These are phyloP conservation scores for Fusarium illudens DNA, from an alignment of 2,329 filamentous ascomycete species.

Conservation along the genomic window DNA sequence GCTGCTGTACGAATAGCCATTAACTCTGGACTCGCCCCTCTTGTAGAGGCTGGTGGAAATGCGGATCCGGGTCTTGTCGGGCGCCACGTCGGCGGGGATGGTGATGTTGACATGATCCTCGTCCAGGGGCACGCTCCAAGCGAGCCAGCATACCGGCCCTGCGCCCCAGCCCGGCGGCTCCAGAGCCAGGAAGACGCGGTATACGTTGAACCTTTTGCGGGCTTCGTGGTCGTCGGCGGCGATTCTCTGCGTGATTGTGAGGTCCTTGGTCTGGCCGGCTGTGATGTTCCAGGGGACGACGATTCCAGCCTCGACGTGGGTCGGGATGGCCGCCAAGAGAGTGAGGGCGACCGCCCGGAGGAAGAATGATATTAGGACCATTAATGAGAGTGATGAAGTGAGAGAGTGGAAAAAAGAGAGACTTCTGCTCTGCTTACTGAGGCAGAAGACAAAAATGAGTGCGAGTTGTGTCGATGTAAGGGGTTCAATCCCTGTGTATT, in stretches of 20 bases:
- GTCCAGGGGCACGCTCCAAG: conserved; percentile 14
- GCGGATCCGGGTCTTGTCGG: conserved; percentile 21
- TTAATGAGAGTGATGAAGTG: conserved; percentile 5
- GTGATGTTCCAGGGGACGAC: conserved; percentile 35
- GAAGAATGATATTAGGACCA: conserved; percentile 23
- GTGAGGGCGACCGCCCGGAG: conserved; percentile 15
- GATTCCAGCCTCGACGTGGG: conserved; percentile 14
- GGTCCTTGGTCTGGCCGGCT: conserved; percentile 11
- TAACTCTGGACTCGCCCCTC: conserved; percentile 16
- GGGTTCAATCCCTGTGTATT: neutral
- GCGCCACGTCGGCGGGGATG: conserved; percentile 35
- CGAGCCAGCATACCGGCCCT: conserved; percentile 35
- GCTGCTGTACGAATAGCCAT: conserved; percentile 33
- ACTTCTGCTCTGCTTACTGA: neutral
- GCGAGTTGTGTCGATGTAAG: neutral
- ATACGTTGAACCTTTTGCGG: conserved; percentile 20
- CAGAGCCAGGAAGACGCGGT: conserved; percentile 36
- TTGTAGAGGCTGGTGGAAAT: conserved; percentile 28
- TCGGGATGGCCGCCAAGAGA: conserved; percentile 21
- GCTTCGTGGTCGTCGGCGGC: conserved; percentile 15
- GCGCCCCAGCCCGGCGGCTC: conserved; percentile 35
- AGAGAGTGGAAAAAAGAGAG: neutral
- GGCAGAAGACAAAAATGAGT: neutral
- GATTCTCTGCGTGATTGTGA: conserved; percentile 29
- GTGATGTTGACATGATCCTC: conserved; percentile 36